Evolutionary conservation across 768 basidiomycete species (phyloP), one percentile per base, ranked within the genome.

Genomic region (Terana coerulea): DNA sequence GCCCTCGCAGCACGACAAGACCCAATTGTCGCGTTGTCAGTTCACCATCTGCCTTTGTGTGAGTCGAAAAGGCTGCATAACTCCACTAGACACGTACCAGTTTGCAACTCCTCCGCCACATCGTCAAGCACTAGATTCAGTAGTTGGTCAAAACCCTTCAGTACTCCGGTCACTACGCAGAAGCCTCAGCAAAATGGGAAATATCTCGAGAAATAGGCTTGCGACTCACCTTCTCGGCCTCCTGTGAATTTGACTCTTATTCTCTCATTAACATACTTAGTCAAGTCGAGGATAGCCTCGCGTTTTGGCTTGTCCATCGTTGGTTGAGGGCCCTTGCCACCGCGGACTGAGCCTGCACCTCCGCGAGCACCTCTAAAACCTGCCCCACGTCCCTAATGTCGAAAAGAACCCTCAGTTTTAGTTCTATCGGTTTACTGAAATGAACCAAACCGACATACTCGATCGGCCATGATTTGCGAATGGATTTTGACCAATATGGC

Each of bases 231-330:
- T 80, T 99, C 94, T 34, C 97, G 75, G 33, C 95, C 95, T 37
- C 97, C 97, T n/a, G 92, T 92, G 65, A 99, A 98, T 70, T 97
- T 98, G 63, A 98, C 94, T 50, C 92, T 74, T 64, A 99, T 91
- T 55, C 83, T 80, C 68, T 94, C 85, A 68, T 95, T 90, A 47
- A 88, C 88, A 61, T 97, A 98, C 68, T 95, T 95, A 43, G 89
- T 83, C 28, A 98, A 83, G 68, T 98, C 94, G 28, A 98, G 82
- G 69, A 98, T 98, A 25, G 92, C 91, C 69, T 98, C 95, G 36
- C 91, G 81, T 67, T 88, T 90, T 37, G 89, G 90, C 65, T 88
- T 91, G 60, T 92, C 80, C 64, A 80, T 72, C 10, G 76, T 66
- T 28, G 77, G 74, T 46, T 72, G 73, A 15, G 75, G 64, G 25